Conservation (phyloP, 371 early-diverging fungal genomes). For the Mortierella sp. region DNA sequence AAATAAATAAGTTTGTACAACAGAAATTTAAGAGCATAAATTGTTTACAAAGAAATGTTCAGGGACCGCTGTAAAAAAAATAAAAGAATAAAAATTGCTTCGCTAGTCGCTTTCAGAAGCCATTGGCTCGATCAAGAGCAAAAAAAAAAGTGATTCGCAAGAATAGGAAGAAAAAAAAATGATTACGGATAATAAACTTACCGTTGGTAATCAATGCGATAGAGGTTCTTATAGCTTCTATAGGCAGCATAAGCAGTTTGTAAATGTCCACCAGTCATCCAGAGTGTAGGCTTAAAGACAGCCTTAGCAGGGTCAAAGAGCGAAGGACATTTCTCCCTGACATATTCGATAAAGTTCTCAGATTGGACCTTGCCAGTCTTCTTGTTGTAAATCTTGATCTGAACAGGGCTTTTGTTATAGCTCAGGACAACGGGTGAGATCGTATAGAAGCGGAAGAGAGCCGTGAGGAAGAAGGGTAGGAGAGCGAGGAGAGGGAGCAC, state of each 20-base stretch:
- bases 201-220: slow-evolving; percentile 68
- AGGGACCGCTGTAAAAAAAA: neutral
- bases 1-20: neutral
- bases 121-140: slow-evolving; percentile 9
- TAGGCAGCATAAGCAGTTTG: slow-evolving; percentile 75
- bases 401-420: slow-evolving; percentile 24
- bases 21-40: neutral
- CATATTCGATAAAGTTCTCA: slow-evolving; percentile 42
- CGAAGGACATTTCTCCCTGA: slow-evolving; percentile 52
- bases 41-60: neutral
- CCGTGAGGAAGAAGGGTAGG: slow-evolving; percentile 29
- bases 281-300: slow-evolving; percentile 63
- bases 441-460: slow-evolving; percentile 34
- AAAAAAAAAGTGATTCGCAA: neutral
- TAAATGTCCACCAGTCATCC: slow-evolving; percentile 71
- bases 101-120: neutral
- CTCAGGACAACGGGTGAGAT: slow-evolving; percentile 33
- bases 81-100: neutral
- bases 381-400: slow-evolving; percentile 23
- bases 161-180: neutral
- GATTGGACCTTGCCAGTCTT: slow-evolving; percentile 26
- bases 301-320: slow-evolving; percentile 41
- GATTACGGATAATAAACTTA: slow-evolving; percentile 29
- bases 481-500: slow-evolving; percentile 33
- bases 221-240: slow-evolving; percentile 44